A percentile compares a stretch with the other conserved stretches of the same genome.
These are phyloP conservation scores for Apodospora peruviana DNA, from an alignment of 495 filamentous ascomycete genomes.

Conservation along the genomic window DNA sequence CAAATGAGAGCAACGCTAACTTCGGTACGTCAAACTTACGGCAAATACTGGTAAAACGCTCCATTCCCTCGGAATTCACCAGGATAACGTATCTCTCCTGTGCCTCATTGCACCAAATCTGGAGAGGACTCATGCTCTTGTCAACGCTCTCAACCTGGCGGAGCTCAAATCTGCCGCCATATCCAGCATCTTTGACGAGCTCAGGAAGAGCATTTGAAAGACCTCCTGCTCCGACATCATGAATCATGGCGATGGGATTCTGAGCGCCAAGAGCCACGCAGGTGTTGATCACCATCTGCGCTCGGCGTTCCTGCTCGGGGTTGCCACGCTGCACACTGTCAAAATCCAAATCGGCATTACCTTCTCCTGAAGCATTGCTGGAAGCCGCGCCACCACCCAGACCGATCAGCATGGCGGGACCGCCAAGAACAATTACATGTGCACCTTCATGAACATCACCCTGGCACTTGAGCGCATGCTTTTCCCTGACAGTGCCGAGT, in stretches of 20 bases:
- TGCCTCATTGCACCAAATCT: conserved; percentile 97
- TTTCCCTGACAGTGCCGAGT: conserved; percentile 89
- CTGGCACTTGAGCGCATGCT: conserved; percentile 80
- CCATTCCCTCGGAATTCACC: conserved; percentile 70
- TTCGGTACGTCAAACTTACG: conserved; percentile 30
- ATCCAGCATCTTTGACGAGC: conserved; percentile 82
- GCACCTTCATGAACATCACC: conserved; percentile 73
- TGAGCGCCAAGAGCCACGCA: conserved; percentile 76
- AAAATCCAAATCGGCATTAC: conserved; percentile 86
- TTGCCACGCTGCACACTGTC: conserved; percentile 93
- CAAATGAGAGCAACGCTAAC: background rate
- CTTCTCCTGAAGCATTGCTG: conserved; percentile 82
- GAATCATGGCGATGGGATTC: conserved; percentile 92
- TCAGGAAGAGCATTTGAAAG: conserved; percentile 85
- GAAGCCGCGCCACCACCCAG: conserved; percentile 93
- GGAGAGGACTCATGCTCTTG: conserved; percentile 82
- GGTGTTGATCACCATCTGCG: conserved; percentile 93
- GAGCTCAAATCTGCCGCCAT: conserved; percentile 85
- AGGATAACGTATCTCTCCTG: conserved; percentile 92
- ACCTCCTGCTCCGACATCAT: conserved; percentile 94
- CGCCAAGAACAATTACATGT: conserved; percentile 85
- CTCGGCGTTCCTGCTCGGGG: conserved; percentile 88
- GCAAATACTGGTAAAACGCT: conserved; percentile 78
- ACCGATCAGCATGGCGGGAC: conserved; percentile 95
- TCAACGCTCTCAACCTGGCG: conserved; percentile 88